Evolutionary conservation across 2,329 filamentous ascomycete genomes (phyloP), one percentile per base, ranked within the genome.

Genomic region (Exophiala dermatitidis): DNA sequence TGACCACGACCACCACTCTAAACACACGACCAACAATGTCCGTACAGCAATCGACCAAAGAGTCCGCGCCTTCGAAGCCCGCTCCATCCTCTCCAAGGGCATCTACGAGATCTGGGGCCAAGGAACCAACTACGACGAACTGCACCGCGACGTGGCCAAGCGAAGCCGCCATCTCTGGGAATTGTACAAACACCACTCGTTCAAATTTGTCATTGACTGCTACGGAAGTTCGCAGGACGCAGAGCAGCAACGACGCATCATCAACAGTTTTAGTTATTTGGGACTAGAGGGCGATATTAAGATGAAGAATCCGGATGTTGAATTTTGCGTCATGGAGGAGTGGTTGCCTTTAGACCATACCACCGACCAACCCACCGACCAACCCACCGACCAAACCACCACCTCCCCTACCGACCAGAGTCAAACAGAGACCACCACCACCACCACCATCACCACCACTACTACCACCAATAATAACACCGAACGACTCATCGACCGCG

Each of bases 71-170:
- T 76, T 97, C 26, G 77, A 94, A 46, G 74, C 77, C 46, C 85
- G 91, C 58, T 89, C 88, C 44, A 86, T 97, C 61, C 78, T 97
- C 46, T 82, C 83, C 28, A 87, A 90, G 70, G 83, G 81, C 43
- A 86, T 97, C 60, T 88, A 93, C 72, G 89, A 94, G 67, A 80
- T 96, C 58, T 97, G 93, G 91, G 91, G 86, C 12, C 73, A 75
- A 34, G 90, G 86, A 9, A 64, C 72, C 7, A 40, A 50, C 32
- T 84, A 94, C 63, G 72, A 81, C 2, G 74, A 78, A 42, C 76
- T 96, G 1, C 88, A 95, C 65, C 70, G 73, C 43, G 77, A 82
- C 50, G 76, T 95, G 53, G 77, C 75, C 57, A 65, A 66, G 5
- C 73, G 74, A 37, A 86, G 86, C 0, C 64, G 77, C 2, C 72